Percentiles rank a stretch among this genome's conserved stretches.
Evolutionary conservation across 1,284 basidiomycete species (phyloP).

Genomic region (Takashimella koratensis): DNA sequence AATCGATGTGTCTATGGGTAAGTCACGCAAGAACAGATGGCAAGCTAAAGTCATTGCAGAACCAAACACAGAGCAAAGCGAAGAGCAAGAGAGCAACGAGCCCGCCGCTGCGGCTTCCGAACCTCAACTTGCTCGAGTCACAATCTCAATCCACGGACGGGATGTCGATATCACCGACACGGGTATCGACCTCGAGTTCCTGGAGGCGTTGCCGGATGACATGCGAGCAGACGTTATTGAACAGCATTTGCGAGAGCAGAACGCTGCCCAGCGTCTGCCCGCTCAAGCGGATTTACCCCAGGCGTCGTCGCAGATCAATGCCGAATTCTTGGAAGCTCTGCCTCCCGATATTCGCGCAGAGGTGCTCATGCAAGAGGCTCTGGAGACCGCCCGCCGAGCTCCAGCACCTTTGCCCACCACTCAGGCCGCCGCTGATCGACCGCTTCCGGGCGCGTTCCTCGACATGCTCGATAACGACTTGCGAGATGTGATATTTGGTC

Average conservation of each 20-base stretch:
- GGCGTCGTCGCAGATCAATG: conserved; percentile 80
- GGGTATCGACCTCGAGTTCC: conserved; percentile 95
- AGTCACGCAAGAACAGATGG: not conserved
- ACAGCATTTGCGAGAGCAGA: conserved; percentile 83
- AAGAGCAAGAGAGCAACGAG: conserved; percentile 5
- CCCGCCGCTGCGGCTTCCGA: conserved; percentile 38
- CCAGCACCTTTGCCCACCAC: conserved; percentile 46
- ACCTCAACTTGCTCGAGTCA: conserved; percentile 58
- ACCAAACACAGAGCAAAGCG: conserved; percentile 3
- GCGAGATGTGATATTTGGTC: conserved; percentile 64
- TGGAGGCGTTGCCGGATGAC: conserved; percentile 96
- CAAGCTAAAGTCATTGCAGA: not conserved
- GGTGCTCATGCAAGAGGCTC: conserved; percentile 88
- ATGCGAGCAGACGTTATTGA: conserved; percentile 98
- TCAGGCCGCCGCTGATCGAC: conserved; percentile 46
- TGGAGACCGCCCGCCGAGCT: conserved; percentile 68
- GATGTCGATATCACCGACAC: conserved; percentile 98
- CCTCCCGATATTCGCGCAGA: conserved; percentile 95
- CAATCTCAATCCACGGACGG: conserved; percentile 83
- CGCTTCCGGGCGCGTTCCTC: conserved; percentile 60
- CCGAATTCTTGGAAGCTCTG: conserved; percentile 93
- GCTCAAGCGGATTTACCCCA: conserved; percentile 54
- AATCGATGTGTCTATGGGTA: conserved; percentile 52
- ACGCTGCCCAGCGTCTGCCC: conserved; percentile 57
- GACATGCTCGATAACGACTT: conserved; percentile 79